phyloP scores from a whole-genome alignment of 1,284 basidiomycete genomes.

The Schizophyllum amplum region DNA sequence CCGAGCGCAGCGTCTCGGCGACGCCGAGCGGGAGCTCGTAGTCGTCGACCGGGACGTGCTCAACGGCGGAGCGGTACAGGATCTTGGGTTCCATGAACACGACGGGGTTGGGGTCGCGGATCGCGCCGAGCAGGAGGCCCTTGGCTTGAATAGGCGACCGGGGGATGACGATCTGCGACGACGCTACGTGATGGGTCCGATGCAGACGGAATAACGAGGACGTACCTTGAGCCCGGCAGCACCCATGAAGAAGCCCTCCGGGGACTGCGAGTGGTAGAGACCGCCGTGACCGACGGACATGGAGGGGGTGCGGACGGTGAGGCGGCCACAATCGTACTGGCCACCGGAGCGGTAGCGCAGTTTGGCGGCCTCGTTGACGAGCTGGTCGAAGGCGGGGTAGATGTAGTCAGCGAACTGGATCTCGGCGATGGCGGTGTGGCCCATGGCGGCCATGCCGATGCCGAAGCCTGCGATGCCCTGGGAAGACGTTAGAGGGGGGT shows the following conservation, averaged over 20 bases:
- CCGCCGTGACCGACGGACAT: constrained; percentile 93
- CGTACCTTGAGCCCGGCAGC: constrained; percentile 82
- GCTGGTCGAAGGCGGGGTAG: constrained; percentile 89
- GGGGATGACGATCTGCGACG: constrained; percentile 83
- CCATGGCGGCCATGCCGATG: constrained; percentile 88
- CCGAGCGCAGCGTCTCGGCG: constrained; percentile 70
- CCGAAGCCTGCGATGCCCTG: constrained; percentile 88
- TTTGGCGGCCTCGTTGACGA: constrained; percentile 96
- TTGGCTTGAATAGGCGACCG: constrained; percentile 93
- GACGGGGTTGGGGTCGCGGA: constrained; percentile 89
- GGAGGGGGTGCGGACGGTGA: constrained; percentile 84
- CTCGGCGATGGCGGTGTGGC: constrained; percentile 91
- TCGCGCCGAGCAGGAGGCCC: constrained; percentile 77
- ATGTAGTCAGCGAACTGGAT: constrained; percentile 89
- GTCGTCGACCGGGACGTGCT: constrained; percentile 88
- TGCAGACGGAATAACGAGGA: background rate
- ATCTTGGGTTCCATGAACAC: constrained; percentile 95
- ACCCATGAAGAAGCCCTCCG: constrained; percentile 91
- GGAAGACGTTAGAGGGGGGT: background rate
- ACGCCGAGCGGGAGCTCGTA: constrained; percentile 73
- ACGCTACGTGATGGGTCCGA: background rate
- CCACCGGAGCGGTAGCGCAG: constrained; percentile 87
- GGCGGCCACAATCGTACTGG: constrained; percentile 71
- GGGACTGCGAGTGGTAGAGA: constrained; percentile 90
- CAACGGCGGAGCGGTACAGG: constrained; percentile 80